A percentile compares a stretch with the other conserved stretches of the same genome.
Conservation (phyloP, 2,329 filamentous ascomycete species). For the Trichoderma guizhouense region DNA sequence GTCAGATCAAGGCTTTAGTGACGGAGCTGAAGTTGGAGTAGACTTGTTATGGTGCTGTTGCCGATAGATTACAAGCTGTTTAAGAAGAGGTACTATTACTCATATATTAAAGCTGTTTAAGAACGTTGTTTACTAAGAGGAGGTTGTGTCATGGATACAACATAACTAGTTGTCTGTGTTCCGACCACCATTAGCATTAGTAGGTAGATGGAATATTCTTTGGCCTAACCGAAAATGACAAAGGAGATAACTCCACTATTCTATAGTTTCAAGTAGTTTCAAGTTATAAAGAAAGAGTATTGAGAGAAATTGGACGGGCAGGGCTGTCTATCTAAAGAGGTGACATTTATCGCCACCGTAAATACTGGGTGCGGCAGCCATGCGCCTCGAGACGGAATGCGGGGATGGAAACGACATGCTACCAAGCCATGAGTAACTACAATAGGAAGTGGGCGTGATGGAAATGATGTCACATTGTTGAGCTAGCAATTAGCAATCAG, state of each 20-base stretch:
- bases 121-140: too few relatives aligned
- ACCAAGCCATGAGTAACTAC: background rate
- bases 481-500: too few relatives aligned
- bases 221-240: too few relatives aligned
- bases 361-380: background rate
- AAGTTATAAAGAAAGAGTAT: too few relatives aligned
- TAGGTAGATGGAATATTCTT: too few relatives aligned
- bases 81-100: too few relatives aligned
- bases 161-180: background rate
- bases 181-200: background rate
- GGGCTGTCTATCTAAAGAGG: background rate
- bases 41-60: background rate
- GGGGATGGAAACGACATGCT: too few relatives aligned
- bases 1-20: constrained; percentile 41
- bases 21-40: constrained; percentile 41
- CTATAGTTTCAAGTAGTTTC: too few relatives aligned
- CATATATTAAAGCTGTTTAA: too few relatives aligned
- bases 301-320: background rate
- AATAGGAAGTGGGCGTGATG: too few relatives aligned
- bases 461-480: too few relatives aligned
- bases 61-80: background rate
- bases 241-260: too few relatives aligned
- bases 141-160: background rate
- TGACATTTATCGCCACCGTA: background rate
- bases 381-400: background rate